Base-by-base conservation (phyloP, 129 eudicot species). In the Centrapalus pauciflorus region DNA sequence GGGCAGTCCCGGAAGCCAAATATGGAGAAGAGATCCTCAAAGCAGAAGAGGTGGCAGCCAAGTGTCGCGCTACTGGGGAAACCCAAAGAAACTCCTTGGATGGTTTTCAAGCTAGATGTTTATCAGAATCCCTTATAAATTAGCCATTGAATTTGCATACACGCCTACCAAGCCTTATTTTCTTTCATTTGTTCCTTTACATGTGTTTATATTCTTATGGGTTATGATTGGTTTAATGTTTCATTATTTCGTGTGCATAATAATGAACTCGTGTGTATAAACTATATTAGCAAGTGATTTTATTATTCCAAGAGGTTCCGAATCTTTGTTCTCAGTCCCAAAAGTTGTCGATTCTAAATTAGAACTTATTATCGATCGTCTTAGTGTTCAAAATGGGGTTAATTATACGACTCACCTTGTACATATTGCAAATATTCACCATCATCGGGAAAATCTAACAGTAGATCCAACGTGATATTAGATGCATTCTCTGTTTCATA, bases 11-110 rank as follows among this genome's bases (percentile, higher is more conserved):
- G 8, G 95, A 84, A 85, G 91, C 96, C 65, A 85, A 82, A 74
- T 74, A 81, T 3, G 96, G 95, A 14, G 98, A 92, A 83, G 89
- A 83, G 55, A 48, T 93, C 54, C 89, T 93, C 66, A 82, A 80
- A 72, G 95, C 87, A 2, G 96, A 88, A 69, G 98, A 88, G 63
- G 35, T 56, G 24, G 95, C 96, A 0, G 92, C 96, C 24, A 93
- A 88, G 69, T 83, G 78, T 29, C 90, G 96, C 6, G 87, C 98
- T 43, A 79, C 95, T 0, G 91, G 0, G 84, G 79, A 45, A 81
- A 76, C 34, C 96, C 95, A 16, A 83, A 93, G 87, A 93, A 93
- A 32, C 74, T 75, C 8, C 74, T 75, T 5, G 95, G 87, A 55
- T 81, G 85, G 66, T 87, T 91, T 26, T 76, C 72, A 74, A 65